Conservation (phyloP, 2,329 filamentous ascomycete species). For the Trichophyton simii region DNA sequence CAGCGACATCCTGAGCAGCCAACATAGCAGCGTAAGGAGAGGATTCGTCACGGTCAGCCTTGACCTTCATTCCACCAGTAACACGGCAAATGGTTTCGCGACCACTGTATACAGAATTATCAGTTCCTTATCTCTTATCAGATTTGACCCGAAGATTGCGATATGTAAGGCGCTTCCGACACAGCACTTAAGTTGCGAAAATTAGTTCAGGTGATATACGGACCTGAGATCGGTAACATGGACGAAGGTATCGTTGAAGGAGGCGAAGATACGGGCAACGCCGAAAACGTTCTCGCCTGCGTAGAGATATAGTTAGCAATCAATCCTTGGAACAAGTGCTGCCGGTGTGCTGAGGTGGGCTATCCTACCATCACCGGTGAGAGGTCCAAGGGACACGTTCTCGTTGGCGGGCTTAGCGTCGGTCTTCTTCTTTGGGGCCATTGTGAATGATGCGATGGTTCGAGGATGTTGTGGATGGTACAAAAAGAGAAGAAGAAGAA, state of each 20-base stretch:
- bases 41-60: slow-evolving; percentile 99
- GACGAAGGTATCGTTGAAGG: slow-evolving; percentile 88
- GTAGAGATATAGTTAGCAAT: slow-evolving; percentile 6
- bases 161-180: neutral
- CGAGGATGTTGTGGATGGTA: neutral
- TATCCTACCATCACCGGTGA: slow-evolving; percentile 77
- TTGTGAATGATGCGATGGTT: slow-evolving; percentile 38
- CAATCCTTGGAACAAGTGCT: neutral
- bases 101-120: slow-evolving; percentile 58
- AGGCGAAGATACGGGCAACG: slow-evolving; percentile 95
- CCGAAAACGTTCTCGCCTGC: slow-evolving; percentile 92
- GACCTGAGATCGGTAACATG: slow-evolving; percentile 98
- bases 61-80: slow-evolving; percentile 99
- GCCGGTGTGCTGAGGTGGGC: neutral
- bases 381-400: slow-evolving; percentile 96
- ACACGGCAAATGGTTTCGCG: slow-evolving; percentile 99
- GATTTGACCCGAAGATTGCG: neutral
- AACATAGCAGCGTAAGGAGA: slow-evolving; percentile 99
- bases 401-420: slow-evolving; percentile 67
- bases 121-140: neutral
- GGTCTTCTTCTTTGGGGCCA: slow-evolving; percentile 91
- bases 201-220: slow-evolving; percentile 22
- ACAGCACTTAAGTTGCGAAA: neutral
- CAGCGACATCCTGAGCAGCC: slow-evolving; percentile 95
- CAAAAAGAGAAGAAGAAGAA: neutral